phyloP scores from a whole-genome alignment of 106 monocot genomes.

The Amphibolis antarctica region DNA sequence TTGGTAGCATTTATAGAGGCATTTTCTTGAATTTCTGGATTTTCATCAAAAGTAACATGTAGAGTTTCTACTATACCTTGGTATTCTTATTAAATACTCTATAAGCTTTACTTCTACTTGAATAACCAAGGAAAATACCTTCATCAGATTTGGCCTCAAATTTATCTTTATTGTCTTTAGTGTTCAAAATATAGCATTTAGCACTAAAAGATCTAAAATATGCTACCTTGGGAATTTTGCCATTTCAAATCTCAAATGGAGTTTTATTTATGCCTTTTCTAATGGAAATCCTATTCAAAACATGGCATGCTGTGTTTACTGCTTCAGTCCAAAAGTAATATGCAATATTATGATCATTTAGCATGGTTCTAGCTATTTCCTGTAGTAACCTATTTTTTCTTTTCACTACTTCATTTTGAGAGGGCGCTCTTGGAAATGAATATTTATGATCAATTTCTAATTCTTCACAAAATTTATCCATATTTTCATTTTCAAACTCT shows the following conservation, averaged over 20 bases:
- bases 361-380: too few relatives aligned
- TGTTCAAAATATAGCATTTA: neutral
- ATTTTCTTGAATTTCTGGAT: neutral
- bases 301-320: neutral
- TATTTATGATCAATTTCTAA: neutral
- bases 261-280: neutral
- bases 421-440: neutral
- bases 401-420: too few relatives aligned
- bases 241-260: neutral
- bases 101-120: neutral
- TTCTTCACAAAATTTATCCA: neutral
- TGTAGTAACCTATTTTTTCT: too few relatives aligned
- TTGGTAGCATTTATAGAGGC: too few relatives aligned
- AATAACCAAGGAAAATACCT: neutral
- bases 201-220: neutral
- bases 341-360: neutral
- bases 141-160: neutral
- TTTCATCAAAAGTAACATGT: neutral
- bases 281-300: neutral
- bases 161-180: neutral
- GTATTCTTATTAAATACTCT: neutral
- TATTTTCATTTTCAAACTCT: neutral
- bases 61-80: neutral
- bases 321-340: neutral
- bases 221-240: neutral